These are phyloP conservation scores for Phialocephala sp. DNA, from an alignment of 2,329 filamentous ascomycete species.

Conservation along the genomic window DNA sequence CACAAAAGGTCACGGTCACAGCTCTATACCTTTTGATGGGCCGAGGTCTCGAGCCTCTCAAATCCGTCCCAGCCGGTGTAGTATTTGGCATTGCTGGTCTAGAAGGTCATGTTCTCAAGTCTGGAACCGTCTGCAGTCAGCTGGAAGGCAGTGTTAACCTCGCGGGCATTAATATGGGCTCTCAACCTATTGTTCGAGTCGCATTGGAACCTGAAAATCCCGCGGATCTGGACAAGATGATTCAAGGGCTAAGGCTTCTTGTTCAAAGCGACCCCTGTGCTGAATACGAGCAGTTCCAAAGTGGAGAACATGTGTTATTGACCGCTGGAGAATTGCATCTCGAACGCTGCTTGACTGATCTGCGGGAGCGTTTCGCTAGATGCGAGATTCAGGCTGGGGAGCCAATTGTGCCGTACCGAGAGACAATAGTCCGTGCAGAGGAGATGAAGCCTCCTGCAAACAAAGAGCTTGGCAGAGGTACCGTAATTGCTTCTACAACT, in stretches of 20 bases:
- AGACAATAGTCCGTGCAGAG: constrained; percentile 84
- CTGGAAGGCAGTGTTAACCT: constrained; percentile 88
- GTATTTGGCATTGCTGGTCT: constrained; percentile 95
- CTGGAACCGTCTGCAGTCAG: constrained; percentile 89
- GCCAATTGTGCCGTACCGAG: constrained; percentile 93
- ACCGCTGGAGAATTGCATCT: constrained; percentile 95
- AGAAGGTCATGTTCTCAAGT: constrained; percentile 93
- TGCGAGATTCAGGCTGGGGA: constrained; percentile 95
- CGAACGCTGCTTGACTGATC: constrained; percentile 90
- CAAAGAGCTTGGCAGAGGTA: constrained; percentile 84
- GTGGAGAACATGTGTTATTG: constrained; percentile 91
- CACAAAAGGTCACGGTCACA: constrained; percentile 82
- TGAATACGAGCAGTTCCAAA: constrained; percentile 90
- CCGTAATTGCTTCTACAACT: constrained; percentile 74
- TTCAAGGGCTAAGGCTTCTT: constrained; percentile 81
- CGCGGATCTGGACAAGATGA: constrained; percentile 92
- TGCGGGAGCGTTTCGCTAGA: constrained; percentile 88
- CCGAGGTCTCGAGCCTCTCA: constrained; percentile 79
- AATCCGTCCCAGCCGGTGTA: constrained; percentile 87
- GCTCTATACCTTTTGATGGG: constrained; percentile 97
- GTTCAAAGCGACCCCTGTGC: constrained; percentile 96
- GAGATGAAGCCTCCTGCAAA: constrained; percentile 93
- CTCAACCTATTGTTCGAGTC: constrained; percentile 92
- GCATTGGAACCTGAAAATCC: constrained; percentile 94
- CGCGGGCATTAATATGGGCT: constrained; percentile 80